These are phyloP conservation scores for Phytophthora aleatoria DNA, from an alignment of 352 stramenopile species.

Conservation along the genomic window DNA sequence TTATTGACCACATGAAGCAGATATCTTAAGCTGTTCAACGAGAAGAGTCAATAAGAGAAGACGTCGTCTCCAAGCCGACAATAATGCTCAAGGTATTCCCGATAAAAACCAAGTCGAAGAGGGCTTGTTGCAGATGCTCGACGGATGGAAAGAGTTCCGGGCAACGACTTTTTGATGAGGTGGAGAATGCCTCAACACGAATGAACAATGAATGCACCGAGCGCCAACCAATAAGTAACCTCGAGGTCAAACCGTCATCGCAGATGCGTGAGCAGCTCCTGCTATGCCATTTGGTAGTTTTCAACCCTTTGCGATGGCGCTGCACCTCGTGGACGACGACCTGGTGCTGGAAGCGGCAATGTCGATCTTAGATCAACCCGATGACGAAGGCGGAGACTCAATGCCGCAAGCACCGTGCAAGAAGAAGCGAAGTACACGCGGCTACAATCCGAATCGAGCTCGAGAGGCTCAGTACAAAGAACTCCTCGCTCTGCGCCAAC, in stretches of 20 bases:
- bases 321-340: slow-evolving; percentile 31
- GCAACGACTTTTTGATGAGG: too few relatives aligned
- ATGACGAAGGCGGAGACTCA: neutral
- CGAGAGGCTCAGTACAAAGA: slow-evolving; percentile 25
- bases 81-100: too few relatives aligned
- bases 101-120: too few relatives aligned
- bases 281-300: slow-evolving; percentile 20
- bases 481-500: slow-evolving; percentile 22
- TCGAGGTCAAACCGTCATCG: neutral
- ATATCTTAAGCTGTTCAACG: too few relatives aligned
- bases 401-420: slow-evolving; percentile 2
- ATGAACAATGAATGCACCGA: neutral
- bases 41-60: too few relatives aligned
- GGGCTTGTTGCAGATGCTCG: too few relatives aligned
- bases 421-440: slow-evolving; percentile 19
- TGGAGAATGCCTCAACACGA: too few relatives aligned
- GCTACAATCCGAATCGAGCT: slow-evolving; percentile 36
- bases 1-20: too few relatives aligned
- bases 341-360: slow-evolving; percentile 29
- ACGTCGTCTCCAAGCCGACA: too few relatives aligned
- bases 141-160: too few relatives aligned
- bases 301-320: slow-evolving; percentile 10
- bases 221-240: neutral
- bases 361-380: slow-evolving; percentile 34
- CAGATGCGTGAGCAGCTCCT: neutral